Conservation (phyloP, 164 flowering plant genomes). For the Aristolochia fimbriata region DNA sequence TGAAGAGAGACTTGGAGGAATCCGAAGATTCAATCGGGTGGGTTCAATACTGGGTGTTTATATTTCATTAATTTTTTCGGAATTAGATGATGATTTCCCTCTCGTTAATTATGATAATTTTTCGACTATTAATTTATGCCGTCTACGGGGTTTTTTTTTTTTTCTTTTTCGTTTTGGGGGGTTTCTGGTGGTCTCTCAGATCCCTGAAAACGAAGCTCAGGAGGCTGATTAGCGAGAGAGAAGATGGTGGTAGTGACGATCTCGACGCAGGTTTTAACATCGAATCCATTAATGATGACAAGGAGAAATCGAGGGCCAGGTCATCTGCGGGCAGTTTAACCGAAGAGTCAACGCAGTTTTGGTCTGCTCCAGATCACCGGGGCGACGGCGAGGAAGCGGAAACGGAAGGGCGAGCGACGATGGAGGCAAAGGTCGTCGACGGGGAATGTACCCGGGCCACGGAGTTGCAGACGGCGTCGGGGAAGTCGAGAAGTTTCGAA, state of each 20-base stretch:
- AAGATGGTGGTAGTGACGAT: conserved; percentile 9
- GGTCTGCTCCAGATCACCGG: conserved; percentile 1
- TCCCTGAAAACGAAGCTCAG: conserved; percentile 63
- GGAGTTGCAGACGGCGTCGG: conserved; percentile 7
- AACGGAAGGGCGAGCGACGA: conserved; percentile 4
- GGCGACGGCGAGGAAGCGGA: neutral
- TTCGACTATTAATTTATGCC: too few relatives aligned
- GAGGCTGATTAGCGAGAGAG: conserved; percentile 38
- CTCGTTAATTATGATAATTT: too few relatives aligned
- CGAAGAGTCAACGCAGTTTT: conserved; percentile 28
- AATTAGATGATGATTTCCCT: too few relatives aligned
- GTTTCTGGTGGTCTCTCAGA: conserved; percentile 26
- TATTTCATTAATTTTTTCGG: too few relatives aligned
- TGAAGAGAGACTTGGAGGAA: conserved; percentile 53
- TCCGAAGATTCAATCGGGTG: conserved; percentile 85
- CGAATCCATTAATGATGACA: conserved; percentile 19
- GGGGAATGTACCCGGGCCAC: conserved; percentile 17
- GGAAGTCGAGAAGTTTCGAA: neutral
- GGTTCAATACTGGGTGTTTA: neutral
- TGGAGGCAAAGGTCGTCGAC: conserved; percentile 14
- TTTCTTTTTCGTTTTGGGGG: neutral
- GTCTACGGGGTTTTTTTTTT: too few relatives aligned
- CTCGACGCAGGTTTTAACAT: conserved; percentile 37
- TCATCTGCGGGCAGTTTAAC: conserved; percentile 42
- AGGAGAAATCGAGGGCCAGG: conserved; percentile 19